Conservation (phyloP, 345 rosid species). For the Abelmoschus esculentus region DNA sequence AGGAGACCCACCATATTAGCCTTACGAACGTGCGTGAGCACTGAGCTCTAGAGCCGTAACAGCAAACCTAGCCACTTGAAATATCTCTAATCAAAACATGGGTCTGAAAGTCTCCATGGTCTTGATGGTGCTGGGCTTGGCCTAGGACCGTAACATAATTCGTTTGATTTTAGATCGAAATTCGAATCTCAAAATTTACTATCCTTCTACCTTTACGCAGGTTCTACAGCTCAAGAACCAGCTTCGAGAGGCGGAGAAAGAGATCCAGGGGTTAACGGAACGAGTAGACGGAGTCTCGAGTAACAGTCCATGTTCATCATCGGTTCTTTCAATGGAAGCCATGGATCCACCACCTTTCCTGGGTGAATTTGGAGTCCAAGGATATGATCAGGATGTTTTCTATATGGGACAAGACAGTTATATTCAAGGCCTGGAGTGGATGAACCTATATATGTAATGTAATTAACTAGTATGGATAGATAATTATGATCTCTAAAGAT, state of each 20-base stretch:
- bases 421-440: conserved; percentile 51
- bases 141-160: too few species aligned
- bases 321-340: conserved; percentile 35
- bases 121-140: too few species aligned
- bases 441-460: conserved; percentile 31
- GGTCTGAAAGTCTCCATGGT: neutral
- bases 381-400: conserved; percentile 29
- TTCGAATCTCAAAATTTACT: neutral
- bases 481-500: neutral
- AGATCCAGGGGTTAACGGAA: conserved; percentile 42
- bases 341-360: conserved; percentile 32
- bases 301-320: conserved; percentile 49
- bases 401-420: conserved; percentile 35
- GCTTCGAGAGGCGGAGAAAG: conserved; percentile 39
- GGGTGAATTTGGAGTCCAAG: conserved; percentile 37
- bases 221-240: conserved; percentile 48
- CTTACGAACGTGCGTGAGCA: conserved; percentile 28
- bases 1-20: conserved; percentile 24
- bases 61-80: conserved; percentile 27
- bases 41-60: conserved; percentile 39
- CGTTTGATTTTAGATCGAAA: neutral
- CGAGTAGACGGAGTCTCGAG: conserved; percentile 34
- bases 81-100: neutral
- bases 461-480: neutral
- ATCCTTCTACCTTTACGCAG: conserved; percentile 25